A percentile compares a stretch with the other conserved stretches of the same genome.
Evolutionary conservation across 345 rosid genomes (phyloP).

Genomic region (Cochlearia excelsa): DNA sequence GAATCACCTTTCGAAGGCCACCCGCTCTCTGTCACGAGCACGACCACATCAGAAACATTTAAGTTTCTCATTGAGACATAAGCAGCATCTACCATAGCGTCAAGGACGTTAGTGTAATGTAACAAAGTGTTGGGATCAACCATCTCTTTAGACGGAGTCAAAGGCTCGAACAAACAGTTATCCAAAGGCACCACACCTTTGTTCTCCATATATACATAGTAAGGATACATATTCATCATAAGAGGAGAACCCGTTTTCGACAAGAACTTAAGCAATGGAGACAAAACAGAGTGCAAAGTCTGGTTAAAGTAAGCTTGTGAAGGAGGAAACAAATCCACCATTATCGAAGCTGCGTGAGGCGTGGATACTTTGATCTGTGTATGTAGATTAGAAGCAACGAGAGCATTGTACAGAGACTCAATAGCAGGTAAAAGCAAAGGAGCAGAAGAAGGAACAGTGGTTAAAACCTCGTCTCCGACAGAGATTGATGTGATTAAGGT

Average conservation of each 20-base stretch:
- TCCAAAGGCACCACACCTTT: slow-evolving; percentile 95
- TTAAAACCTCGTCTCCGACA: slow-evolving; percentile 92
- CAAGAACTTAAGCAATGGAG: slow-evolving; percentile 76
- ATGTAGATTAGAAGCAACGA: slow-evolving; percentile 89
- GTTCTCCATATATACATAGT: slow-evolving; percentile 92
- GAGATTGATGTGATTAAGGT: slow-evolving; percentile 68
- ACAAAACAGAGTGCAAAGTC: slow-evolving; percentile 62
- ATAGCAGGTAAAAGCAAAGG: slow-evolving; percentile 82
- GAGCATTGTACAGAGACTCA: slow-evolving; percentile 75
- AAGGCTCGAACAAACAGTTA: slow-evolving; percentile 78
- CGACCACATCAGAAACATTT: slow-evolving; percentile 69
- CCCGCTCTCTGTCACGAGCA: slow-evolving; percentile 81
- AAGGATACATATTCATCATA: slow-evolving; percentile 98
- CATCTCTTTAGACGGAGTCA: slow-evolving; percentile 91
- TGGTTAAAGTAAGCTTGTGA: slow-evolving; percentile 94
- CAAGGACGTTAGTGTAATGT: slow-evolving; percentile 90
- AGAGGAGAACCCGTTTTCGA: slow-evolving; percentile 75
- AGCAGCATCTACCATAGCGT: slow-evolving; percentile 94
- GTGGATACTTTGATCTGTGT: slow-evolving; percentile 81
- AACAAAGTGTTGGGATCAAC: slow-evolving; percentile 94
- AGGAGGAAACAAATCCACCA: slow-evolving; percentile 85
- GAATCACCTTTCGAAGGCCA: slow-evolving; percentile 90
- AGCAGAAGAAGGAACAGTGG: slow-evolving; percentile 78
- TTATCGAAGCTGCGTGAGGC: slow-evolving; percentile 77
- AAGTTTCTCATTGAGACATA: slow-evolving; percentile 88